Base-by-base conservation (phyloP, 495 filamentous ascomycete genomes). In the Poronia punctata region DNA sequence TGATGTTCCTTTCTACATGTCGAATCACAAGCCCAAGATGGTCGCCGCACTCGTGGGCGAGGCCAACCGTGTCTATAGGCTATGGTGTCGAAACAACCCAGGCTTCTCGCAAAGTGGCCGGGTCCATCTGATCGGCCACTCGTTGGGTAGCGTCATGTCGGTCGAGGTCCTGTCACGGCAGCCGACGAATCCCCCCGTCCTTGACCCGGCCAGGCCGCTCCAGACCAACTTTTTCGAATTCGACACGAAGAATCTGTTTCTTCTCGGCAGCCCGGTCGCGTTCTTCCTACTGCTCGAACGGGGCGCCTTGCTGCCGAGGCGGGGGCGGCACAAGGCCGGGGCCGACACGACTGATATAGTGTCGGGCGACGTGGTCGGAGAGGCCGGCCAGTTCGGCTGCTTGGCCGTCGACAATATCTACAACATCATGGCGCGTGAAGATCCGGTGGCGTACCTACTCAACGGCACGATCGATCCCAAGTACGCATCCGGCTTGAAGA, bases 1-100 rank as follows among this genome's bases (percentile, higher is more conserved):
- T 4, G 92, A 98, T 56, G 87, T 98, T 23, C 92, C 92, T 0
- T 95, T 94, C 51, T 98, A 97, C 61, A 77, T 98, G 46, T 95
- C 89, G 1, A 84, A 92, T 50, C 92, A 95, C 61, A 92, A 96
- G 50, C 79, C 82, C 1, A 94, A 86, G 62, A 97, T 98, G 88
- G 81, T 94, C 19, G 72, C 80, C 38, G 90, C 89, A 1, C 80
- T 95, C 16, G 80, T 89, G n/a, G 70, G 68, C 52, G 92, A 98
- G 62, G 92, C 92, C 1, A 98, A 98, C 50, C 78, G 92, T 2
- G 82, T 98, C 4, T 96, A 90, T 54, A 78, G 84, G 6, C 73
- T 97, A 3, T 98, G 92, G 92, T 94, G 87, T 50, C 71, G 71
- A 25, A 93, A 96, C 54, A 96, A 98, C 48, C 83, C 87, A 0